Base-by-base conservation (phyloP, 2,329 filamentous ascomycete species). In the Monilinia laxa region DNA sequence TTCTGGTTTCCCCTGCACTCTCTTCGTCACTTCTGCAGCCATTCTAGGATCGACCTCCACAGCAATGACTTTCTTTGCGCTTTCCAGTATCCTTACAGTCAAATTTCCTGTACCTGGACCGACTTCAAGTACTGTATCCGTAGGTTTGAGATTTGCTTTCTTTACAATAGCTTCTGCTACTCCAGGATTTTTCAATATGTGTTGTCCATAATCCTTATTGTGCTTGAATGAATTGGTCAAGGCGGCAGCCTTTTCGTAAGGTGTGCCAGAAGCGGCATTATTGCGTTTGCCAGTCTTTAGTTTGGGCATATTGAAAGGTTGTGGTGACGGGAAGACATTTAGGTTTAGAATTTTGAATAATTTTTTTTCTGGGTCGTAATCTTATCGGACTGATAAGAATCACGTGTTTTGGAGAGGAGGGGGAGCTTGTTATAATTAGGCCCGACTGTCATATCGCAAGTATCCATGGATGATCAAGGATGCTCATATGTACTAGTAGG, bases 21-120 rank as follows among this genome's bases (percentile, higher is more conserved):
- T 90, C 80, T 96, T 93, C 56, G 92, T 95, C 70, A 97, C 85
- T 80, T 98, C 95, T 68, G 94, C 94, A 16, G 75, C 74, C 95
- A 98, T 98, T 75, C 95, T 85, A 25, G 95, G 93, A 80, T 99
- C 95, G 77, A 97, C 85, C 81, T 99, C 95, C 62, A 97, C 91
- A 4, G 91, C 91, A 62, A 93, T 91, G 58, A 83, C 80, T 69
- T 91, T 91, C 78, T 93, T 93, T 28, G 92, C 92, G 70, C 92
- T 90, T 74, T 95, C 91, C 35, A 98, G 81, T 68, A 98, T 97
- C 68, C 92, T 86, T 35, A 95, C 90, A 0, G 94, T 98, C 73
- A 98, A 78, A 77, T 95, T 96, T 70, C 93, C 92, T 0, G 91
- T 94, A 75, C 93, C 93, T 7, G 93, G 92, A 71, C 94, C 93